Conservation (phyloP, 2,329 filamentous ascomycete species). For the Orbilia blumenaviensis region DNA sequence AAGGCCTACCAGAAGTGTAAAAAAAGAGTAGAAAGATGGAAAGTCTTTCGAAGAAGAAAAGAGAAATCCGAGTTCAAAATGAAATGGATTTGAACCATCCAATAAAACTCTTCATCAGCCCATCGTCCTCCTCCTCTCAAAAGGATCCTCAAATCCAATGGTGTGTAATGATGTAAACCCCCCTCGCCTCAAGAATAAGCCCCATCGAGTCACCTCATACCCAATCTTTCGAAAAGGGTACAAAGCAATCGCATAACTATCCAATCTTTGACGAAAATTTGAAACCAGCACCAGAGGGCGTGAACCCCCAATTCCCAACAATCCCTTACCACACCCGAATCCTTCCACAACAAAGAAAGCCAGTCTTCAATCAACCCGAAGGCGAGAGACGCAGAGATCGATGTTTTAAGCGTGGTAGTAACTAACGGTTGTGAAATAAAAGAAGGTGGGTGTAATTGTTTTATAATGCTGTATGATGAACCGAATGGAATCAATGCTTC, state of each 20-base stretch:
- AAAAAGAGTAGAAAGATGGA: conserved; percentile 58
- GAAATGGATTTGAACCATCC: conserved; percentile 62
- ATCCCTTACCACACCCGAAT: conserved; percentile 60
- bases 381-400: conserved; percentile 56
- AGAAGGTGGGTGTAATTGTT: conserved; percentile 63
- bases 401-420: not conserved
- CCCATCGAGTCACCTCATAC: conserved; percentile 95
- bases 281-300: conserved; percentile 59
- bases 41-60: conserved; percentile 37
- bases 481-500: conserved; percentile 78
- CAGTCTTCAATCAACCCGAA: conserved; percentile 58
- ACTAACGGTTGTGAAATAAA: conserved; percentile 54
- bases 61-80: conserved; percentile 68
- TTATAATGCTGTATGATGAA: conserved; percentile 74
- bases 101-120: not conserved
- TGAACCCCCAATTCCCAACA: conserved; percentile 47
- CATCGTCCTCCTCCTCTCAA: not conserved
- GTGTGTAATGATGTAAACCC: conserved; percentile 56
- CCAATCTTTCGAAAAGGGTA: conserved; percentile 57
- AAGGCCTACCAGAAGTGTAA: conserved; percentile 63
- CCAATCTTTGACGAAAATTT: conserved; percentile 83
- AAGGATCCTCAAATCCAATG: conserved; percentile 2
- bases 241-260: conserved; percentile 98
- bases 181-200: conserved; percentile 99
- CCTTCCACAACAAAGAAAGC: conserved; percentile 57